Base-by-base conservation (phyloP, 2,329 filamentous ascomycete species). In the Fusarium palustre region DNA sequence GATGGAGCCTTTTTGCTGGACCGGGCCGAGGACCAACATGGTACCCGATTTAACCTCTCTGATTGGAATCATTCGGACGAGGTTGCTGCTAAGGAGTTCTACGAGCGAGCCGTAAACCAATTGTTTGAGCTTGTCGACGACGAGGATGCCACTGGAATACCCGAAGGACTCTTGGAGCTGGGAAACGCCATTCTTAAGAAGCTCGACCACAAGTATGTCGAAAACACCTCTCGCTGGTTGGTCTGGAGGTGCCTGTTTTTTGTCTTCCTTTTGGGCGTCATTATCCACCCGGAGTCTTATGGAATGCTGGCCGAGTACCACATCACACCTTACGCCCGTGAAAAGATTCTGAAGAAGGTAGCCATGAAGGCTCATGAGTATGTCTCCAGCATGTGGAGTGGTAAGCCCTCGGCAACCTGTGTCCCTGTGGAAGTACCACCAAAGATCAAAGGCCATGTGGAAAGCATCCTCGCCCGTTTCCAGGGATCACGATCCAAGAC, bases 181-280 rank as follows among this genome's bases (percentile, higher is more conserved):
- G 92, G 93, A 69, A 92, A 91, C 77, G 92, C 93, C 68, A 93
- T 97, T 63, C 82, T 97, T 45, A 86, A 87, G 62, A 94, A 94
- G 74, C 83, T 97, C 63, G 90, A 92, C 69, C 86, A 86, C 69
- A 90, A 91, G 70, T 88, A 88, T 69, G 89, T 92, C 66, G 90
- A 92, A 70, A 89, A 88, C 71, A 93, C 93, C 39, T 89, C 93
- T 66, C 90, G 90, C 72, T 97, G 94, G 83, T 87, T 98, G 70
- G 90, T 97, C 68, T 92, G 91, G 74, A 92, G 94, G 76, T 99
- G 95, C 90, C 90, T 97, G 66, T 97, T 98, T 78, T 92, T 93
- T 67, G 91, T 91, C 53, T 97, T 96, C 79, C 84, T 98, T 36
- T 86, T 93, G 47, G 91, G 92, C 73, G 91, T 93, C 55, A 88